Base-by-base conservation (phyloP, 352 stramenopile genomes). In the Sclerospora graminicola region DNA sequence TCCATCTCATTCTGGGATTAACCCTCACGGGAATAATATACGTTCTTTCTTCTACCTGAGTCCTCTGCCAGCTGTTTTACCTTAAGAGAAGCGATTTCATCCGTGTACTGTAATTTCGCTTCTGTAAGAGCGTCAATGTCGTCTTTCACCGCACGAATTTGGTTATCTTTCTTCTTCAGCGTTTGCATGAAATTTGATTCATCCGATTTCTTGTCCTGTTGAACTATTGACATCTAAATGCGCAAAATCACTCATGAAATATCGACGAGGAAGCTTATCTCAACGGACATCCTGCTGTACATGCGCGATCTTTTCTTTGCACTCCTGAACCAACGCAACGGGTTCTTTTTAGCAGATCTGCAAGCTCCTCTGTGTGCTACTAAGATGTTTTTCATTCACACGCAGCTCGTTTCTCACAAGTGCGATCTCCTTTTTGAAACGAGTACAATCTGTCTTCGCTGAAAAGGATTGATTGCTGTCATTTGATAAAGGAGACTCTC, bases 321-420 rank as follows among this genome's bases (percentile, higher is more conserved):
- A 89, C 40, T 91, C 80, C 11, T 66, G 48, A 44, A 88, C 80
- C 9, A 91, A 56, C 15, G 72, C 80, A 18, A 85, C 68, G 10
- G 89, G 63, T 51, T 91, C 80, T 38, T 89, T 69, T 46, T 91
- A 74, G 34, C 63, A 85, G 20, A 84, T 64, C 23, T 70, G 48
- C 28, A 85, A 42, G 41, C 62, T 82, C 36, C 77, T 72, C 47
- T 89, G 69, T 0, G 60, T 63, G 14, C 57, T 72, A 26, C 42
- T 54, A 6, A 89, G 43, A 21, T 69, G 56, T 35, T 83, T 84
- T 9, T 91, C 80, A 40, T 82, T 84, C 5, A 67, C 19, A 0
- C 66, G 56, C 24, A 86, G 47, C 10, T 91, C 80, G 0, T 53
- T 51, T 31, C 72, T 78, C 20, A 80, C 26, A 9, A 59, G 62